A percentile compares a stretch with the other conserved stretches of the same genome.
These are phyloP conservation scores for Trichoderma oligosporum DNA, from an alignment of 2,329 filamentous ascomycete species.

Conservation along the genomic window DNA sequence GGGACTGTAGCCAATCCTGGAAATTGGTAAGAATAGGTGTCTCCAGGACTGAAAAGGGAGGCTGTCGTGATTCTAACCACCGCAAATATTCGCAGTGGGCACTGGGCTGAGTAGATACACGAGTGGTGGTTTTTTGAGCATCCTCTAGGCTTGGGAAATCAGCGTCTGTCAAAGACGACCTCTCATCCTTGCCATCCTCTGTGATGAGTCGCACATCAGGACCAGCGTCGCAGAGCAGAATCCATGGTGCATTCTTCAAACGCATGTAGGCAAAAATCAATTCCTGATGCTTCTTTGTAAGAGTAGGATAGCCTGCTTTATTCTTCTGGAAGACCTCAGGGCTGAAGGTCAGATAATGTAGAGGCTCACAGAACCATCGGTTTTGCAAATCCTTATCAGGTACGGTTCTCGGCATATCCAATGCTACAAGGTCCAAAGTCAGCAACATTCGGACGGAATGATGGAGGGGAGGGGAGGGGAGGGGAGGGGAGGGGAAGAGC, in stretches of 20 bases:
- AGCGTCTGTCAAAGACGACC: slow-evolving; percentile 38
- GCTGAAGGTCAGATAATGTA: slow-evolving; percentile 58
- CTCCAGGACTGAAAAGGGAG: slow-evolving; percentile 52
- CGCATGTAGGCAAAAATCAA: slow-evolving; percentile 62
- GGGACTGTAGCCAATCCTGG: slow-evolving; percentile 95
- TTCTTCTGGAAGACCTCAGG: slow-evolving; percentile 57
- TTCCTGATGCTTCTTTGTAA: slow-evolving; percentile 58
- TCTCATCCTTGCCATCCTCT: slow-evolving; percentile 27
- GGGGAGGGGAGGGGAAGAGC: not conserved
- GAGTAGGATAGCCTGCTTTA: slow-evolving; percentile 57
- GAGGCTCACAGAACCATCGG: slow-evolving; percentile 66
- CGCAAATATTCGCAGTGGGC: slow-evolving; percentile 73
- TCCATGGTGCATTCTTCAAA: slow-evolving; percentile 59
- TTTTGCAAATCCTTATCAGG: slow-evolving; percentile 59
- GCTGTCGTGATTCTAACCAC: slow-evolving; percentile 79
- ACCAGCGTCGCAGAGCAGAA: slow-evolving; percentile 61
- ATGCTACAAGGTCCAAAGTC: slow-evolving; percentile 36
- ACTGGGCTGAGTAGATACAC: slow-evolving; percentile 32
- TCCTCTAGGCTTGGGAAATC: slow-evolving; percentile 71
- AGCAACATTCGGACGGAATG: not conserved
- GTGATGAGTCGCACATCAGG: slow-evolving; percentile 40
- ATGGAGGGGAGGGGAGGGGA: no score
- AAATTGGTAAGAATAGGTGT: slow-evolving; percentile 51
- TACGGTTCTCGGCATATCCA: slow-evolving; percentile 56
- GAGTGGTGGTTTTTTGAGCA: slow-evolving; percentile 42